Conservation (phyloP, 306 rosid genomes). For the Datisca glomerata region DNA sequence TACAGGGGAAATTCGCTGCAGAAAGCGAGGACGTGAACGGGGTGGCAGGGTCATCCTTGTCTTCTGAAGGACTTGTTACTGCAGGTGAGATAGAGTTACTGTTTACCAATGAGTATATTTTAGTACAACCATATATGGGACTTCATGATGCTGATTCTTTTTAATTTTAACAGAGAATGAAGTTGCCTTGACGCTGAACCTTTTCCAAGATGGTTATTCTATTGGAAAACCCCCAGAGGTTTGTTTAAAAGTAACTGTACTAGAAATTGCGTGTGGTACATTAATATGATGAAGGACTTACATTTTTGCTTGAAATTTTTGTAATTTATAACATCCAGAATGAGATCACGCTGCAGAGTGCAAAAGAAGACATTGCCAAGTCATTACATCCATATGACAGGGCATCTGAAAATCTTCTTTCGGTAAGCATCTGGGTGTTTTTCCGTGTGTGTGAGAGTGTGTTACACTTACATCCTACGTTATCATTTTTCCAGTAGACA, state of each 20-base stretch:
- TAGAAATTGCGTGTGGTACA: constrained; percentile 1
- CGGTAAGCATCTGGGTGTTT: constrained; percentile 40
- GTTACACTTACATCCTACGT: no score
- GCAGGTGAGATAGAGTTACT: neutral
- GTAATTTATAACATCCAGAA: constrained; percentile 40
- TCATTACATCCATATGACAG: constrained; percentile 84
- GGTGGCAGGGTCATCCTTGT: constrained; percentile 22
- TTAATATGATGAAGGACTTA: constrained; percentile 3
- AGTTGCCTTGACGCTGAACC: constrained; percentile 69
- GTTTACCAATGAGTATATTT: neutral
- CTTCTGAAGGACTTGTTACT: constrained; percentile 17
- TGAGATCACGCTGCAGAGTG: constrained; percentile 30
- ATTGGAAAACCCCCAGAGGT: constrained; percentile 82
- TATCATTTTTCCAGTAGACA: no score
- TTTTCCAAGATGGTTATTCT: constrained; percentile 85
- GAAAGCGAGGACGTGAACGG: constrained; percentile 27
- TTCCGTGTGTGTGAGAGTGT: neutral
- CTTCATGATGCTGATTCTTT: constrained; percentile 13
- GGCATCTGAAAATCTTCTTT: constrained; percentile 73
- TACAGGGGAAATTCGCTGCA: constrained; percentile 36
- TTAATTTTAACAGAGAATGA: constrained; percentile 36
- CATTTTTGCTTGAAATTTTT: constrained; percentile 12
- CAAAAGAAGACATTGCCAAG: constrained; percentile 54
- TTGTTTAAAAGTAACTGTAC: constrained; percentile 20
- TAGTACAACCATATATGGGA: constrained; percentile 1